Base-by-base conservation (phyloP, 805 yeast genomes). In the Nadsonia fulvescens region DNA sequence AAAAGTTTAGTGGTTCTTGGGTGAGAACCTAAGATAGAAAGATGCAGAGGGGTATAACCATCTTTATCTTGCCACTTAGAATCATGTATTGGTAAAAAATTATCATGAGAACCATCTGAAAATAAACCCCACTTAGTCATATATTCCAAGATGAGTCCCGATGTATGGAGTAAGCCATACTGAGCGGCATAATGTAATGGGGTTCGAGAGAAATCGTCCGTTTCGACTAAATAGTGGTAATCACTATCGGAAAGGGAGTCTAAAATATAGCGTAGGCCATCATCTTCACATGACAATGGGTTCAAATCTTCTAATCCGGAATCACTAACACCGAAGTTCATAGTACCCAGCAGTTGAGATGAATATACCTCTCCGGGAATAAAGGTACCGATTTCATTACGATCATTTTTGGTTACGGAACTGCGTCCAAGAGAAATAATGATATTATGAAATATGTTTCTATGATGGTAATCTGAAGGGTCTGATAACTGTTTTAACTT, bases 171-270 rank as follows among this genome's bases (percentile, higher is more conserved):
- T 30, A 83, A 56, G 0, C 95, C 95, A 46, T 70, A 81, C 39
- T 79, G 89, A 3, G 89, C 71, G 11, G 92, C 72, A 46, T 83
- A 83, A 51, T 86, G 95, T 29, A 86, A 54, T 0, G 95, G 93
- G 0, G 93, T 76, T 33, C 94, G 62, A 34, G n/a, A n/a, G n/a
- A n/a, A n/a, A n/a, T n/a, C n/a, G n/a, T n/a, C n/a, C n/a, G n/a
- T n/a, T n/a, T n/a, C n/a, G n/a, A n/a, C n/a, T n/a, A n/a, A n/a
- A n/a, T 59, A 60, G 43, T 79, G 77, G 32, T 65, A 70, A 46
- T 83, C 96, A 22, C 63, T 65, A 27, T 74, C 71, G 24, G 71
- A 50, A 12, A 83, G 53, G 3, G 29, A n/a, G n/a, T n/a, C n/a
- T n/a, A n/a, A n/a, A n/a, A n/a, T n/a, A n/a, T n/a, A n/a, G n/a